A percentile compares a stretch with the other conserved stretches of the same genome.
Conservation (phyloP, 73 alveolate genomes). For the Paramecium octaurelia region DNA sequence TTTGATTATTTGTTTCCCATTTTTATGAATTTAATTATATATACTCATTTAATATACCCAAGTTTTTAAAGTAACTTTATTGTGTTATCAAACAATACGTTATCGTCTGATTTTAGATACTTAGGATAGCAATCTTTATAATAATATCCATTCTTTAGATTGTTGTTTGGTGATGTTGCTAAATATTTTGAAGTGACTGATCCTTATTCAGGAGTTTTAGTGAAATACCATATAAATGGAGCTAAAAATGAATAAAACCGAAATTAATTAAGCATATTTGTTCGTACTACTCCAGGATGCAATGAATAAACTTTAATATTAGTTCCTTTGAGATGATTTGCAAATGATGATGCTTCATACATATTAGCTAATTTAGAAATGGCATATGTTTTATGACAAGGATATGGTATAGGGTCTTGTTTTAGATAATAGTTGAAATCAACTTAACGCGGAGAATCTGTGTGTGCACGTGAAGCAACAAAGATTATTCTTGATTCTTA, state of each 20-base stretch:
- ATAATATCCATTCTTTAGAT: not conserved
- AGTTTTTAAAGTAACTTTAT: not conserved
- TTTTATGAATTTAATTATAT: not conserved
- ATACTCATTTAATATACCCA: not conserved
- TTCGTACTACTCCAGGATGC: slow-evolving; percentile 70
- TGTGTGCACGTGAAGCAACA: slow-evolving; percentile 69
- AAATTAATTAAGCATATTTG: slow-evolving; percentile 45
- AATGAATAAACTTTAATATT: slow-evolving; percentile 63
- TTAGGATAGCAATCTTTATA: not conserved
- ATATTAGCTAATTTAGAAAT: slow-evolving; percentile 47
- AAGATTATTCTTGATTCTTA: slow-evolving; percentile 65
- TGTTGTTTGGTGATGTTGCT: not conserved
- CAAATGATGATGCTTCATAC: slow-evolving; percentile 58
- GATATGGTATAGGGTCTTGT: slow-evolving; percentile 46
- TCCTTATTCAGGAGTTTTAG: slow-evolving; percentile 6
- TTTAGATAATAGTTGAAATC: slow-evolving; percentile 56
- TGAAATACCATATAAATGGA: not conserved
- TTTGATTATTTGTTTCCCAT: slow-evolving; percentile 6
- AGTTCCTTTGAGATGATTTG: slow-evolving; percentile 51
- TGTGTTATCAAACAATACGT: not conserved
- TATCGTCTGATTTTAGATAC: not conserved
- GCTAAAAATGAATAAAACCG: not conserved
- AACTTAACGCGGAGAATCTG: not conserved
- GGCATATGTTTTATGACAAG: not conserved
- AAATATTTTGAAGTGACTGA: not conserved